Evolutionary conservation across 2,329 filamentous ascomycete genomes (phyloP), one percentile per base, ranked within the genome.

Genomic region (Fusarium torulosum): DNA sequence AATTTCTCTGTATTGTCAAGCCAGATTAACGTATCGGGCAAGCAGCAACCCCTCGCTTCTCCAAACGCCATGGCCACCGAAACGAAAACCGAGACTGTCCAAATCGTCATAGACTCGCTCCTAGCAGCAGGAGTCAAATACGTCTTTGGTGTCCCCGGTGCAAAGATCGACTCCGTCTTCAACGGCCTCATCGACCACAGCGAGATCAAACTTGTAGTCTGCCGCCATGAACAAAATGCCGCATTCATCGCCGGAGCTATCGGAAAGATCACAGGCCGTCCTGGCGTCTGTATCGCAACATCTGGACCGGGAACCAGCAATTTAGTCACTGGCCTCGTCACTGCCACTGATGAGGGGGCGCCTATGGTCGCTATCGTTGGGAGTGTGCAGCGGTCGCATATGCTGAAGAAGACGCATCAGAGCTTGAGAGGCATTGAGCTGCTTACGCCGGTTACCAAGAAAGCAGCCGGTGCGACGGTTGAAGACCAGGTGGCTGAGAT

Each of bases 371-470:
- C 42, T 17, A 44, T 44, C 15, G 42, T 44, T 23, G 42, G 42
- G 14, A 44, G 42, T 44, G 42, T 44, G 15, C 42, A 44, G 15
- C 42, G 42, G 23, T 44, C 42, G 10, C 42, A 44, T 19, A 44
- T 44, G 42, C 23, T 44, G 15, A 44, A 44, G 42, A 44, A 44
- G 23, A 44, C 42, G 23, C 42, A 44, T 11, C 42, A 44, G 20
- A 44, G 42, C 23, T 44, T 44, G 15, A 44, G 42, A 29, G 42
- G 42, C 6, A 44, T 44, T 29, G 42, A 44, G 17, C 42, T 44
- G 6, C 42, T 44, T 13, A 44, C 42, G 13, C 42, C 42, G 6
- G 42, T 44, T 15, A 44, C 42, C 5, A 44, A 44, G 23, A 44
- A 44, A 17, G 42, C 42, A 13, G 42, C 42, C 14, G 42, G 42